Conservation (phyloP, 164 flowering plant species). For the Buxus sempervirens region DNA sequence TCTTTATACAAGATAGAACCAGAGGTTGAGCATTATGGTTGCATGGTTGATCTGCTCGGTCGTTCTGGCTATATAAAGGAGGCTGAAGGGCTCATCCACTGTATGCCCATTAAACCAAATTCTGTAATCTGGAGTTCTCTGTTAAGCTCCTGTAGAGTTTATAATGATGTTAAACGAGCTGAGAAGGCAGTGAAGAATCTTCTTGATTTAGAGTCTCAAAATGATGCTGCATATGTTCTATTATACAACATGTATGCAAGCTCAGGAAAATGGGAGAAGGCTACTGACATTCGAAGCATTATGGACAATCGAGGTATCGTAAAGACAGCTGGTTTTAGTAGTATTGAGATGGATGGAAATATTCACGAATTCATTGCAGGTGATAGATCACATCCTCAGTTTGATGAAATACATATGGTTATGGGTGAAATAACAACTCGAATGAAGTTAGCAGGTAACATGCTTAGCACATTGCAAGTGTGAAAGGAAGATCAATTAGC, state of each 20-base stretch:
- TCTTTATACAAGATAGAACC: conserved; percentile 9
- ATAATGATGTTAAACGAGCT: conserved; percentile 12
- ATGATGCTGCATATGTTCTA: conserved; percentile 6
- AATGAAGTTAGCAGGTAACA: conserved; percentile 12
- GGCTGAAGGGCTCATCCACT: conserved; percentile 6
- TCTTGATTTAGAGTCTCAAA: conserved; percentile 4
- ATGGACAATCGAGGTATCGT: conserved; percentile 2
- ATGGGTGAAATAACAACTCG: conserved; percentile 3
- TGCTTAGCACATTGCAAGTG: conserved; percentile 3
- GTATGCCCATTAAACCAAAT: conserved; percentile 13
- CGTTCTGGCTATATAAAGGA: conserved; percentile 12
- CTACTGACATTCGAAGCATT: neutral
- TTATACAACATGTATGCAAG: conserved; percentile 7
- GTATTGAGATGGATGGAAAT: conserved; percentile 6
- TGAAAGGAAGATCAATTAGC: conserved; percentile 2
- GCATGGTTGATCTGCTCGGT: conserved; percentile 17
- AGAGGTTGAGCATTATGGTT: conserved; percentile 10
- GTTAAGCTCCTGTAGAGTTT: conserved; percentile 12
- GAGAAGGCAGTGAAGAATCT: conserved; percentile 11
- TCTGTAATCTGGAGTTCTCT: conserved; percentile 8
- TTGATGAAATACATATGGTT: neutral
- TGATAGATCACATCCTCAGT: too few relatives aligned
- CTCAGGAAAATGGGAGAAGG: conserved; percentile 2
- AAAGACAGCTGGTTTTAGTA: conserved; percentile 9
- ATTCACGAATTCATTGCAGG: conserved; percentile 9